Evolutionary conservation across 1,284 basidiomycete genomes (phyloP).

Genomic region (Moniliella sp.): DNA sequence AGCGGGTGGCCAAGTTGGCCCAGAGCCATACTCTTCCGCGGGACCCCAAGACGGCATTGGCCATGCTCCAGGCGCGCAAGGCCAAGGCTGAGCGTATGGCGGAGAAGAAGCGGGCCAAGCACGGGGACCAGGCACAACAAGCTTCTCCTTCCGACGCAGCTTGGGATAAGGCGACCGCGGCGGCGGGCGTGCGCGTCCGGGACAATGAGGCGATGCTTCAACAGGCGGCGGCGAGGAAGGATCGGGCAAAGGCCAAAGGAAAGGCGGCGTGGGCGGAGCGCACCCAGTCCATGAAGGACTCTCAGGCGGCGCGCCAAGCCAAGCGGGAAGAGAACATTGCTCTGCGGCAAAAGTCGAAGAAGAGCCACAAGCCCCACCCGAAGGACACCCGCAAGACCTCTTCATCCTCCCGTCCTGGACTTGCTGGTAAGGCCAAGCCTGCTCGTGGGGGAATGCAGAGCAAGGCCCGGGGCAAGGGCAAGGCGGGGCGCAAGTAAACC

Average conservation of each 20-base stretch:
- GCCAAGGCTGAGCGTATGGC: slow-evolving; percentile 12
- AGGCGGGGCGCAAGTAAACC: too few relatives aligned
- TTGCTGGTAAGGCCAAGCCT: too few relatives aligned
- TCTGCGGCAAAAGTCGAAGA: slow-evolving; percentile 12
- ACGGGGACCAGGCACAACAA: slow-evolving; percentile 1
- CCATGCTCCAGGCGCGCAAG: slow-evolving; percentile 22
- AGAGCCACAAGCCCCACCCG: slow-evolving; percentile 8
- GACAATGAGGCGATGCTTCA: slow-evolving; percentile 26
- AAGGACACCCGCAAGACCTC: too few relatives aligned
- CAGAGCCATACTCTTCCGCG: slow-evolving; percentile 22
- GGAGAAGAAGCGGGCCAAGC: too few relatives aligned
- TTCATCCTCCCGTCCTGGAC: too few relatives aligned
- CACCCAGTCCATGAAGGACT: slow-evolving; percentile 10
- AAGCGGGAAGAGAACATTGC: slow-evolving; percentile 25
- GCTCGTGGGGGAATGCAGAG: too few relatives aligned
- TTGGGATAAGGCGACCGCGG: slow-evolving; percentile 23
- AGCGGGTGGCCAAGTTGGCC: slow-evolving; percentile 1
- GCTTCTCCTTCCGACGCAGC: slow-evolving; percentile 8
- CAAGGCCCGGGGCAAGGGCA: too few relatives aligned
- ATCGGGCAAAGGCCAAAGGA: slow-evolving; percentile 25
- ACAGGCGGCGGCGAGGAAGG: slow-evolving; percentile 22
- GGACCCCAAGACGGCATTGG: slow-evolving; percentile 28
- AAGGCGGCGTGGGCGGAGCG: slow-evolving; percentile 20
- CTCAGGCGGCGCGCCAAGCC: slow-evolving; percentile 21
- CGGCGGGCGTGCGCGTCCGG: slow-evolving; percentile 25